phyloP scores from a whole-genome alignment of 371 early-diverging fungal species.

The Batkoa obscura region DNA sequence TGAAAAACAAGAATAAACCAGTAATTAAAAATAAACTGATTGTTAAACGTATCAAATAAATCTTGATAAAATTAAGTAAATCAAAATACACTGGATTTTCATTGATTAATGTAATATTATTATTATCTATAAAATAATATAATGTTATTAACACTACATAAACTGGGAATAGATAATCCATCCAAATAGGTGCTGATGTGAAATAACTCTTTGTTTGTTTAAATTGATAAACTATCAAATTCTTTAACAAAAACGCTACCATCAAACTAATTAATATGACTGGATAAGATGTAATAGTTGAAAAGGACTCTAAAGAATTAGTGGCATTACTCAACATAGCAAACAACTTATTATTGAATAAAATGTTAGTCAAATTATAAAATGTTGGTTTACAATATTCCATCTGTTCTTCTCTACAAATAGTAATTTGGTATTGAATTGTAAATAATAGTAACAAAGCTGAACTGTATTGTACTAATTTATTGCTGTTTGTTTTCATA shows the following conservation, averaged over 20 bases:
- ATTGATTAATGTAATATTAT: conserved; percentile 12
- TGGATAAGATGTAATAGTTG: conserved; percentile 14
- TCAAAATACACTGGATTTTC: no score
- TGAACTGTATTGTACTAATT: conserved; percentile 17
- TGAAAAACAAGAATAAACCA: conserved; percentile 21
- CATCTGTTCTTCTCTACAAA: conserved; percentile 77
- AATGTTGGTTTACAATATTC: conserved; percentile 51
- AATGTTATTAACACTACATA: conserved; percentile 24
- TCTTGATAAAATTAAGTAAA: not conserved
- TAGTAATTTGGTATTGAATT: conserved; percentile 34
- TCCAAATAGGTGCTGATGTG: conserved; percentile 9
- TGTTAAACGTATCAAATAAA: conserved; percentile 12
- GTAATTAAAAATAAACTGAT: conserved; percentile 22
- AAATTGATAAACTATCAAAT: not conserved
- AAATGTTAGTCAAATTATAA: conserved; percentile 18
- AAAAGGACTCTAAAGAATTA: conserved; percentile 12
- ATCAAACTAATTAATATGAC: conserved; percentile 9
- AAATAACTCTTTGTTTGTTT: conserved; percentile 13
- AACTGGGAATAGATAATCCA: not conserved
- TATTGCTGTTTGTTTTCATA: conserved; percentile 12
- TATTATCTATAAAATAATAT: conserved; percentile 41
- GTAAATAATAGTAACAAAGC: conserved; percentile 33
- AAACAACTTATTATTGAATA: no score
- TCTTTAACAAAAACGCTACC: not conserved
- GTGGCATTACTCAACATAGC: no score